Evolutionary conservation across 371 early-diverging fungal genomes (phyloP).

Genomic region (Mortierella sp.): DNA sequence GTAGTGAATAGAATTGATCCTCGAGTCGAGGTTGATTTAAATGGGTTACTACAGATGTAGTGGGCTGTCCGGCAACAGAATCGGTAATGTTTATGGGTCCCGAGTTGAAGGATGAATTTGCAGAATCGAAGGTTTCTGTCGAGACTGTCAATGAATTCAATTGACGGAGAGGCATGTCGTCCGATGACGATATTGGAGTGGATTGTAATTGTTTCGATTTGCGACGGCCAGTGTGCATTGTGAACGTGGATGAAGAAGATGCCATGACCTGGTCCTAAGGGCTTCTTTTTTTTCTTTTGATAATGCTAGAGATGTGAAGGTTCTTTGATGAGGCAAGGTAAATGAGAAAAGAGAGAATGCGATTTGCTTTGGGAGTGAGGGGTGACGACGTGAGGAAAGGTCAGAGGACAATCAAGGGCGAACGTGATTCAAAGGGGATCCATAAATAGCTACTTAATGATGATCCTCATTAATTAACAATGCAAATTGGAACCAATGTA

Average conservation of each 20-base stretch:
- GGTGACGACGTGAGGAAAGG: background rate
- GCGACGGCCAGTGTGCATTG: background rate
- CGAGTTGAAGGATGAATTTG: constrained; percentile 6
- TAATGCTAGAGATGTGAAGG: background rate
- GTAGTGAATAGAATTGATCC: constrained; percentile 19
- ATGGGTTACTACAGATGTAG: background rate
- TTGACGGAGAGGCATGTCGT: constrained; percentile 33
- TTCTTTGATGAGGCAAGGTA: background rate
- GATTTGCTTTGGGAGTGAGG: background rate
- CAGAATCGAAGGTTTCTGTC: constrained; percentile 1
- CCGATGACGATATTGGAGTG: background rate
- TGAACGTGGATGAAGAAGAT: constrained; percentile 20
- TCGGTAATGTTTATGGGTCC: constrained; percentile 5
- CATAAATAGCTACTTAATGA: background rate
- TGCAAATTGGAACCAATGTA: background rate
- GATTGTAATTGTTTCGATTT: constrained; percentile 34
- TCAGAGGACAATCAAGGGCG: background rate
- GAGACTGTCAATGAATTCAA: background rate
- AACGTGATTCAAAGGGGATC: background rate
- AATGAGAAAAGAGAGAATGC: background rate
- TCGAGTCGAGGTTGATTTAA: constrained; percentile 10
- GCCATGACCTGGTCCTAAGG: constrained; percentile 42
- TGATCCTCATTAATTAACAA: background rate
- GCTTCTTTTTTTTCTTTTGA: constrained; percentile 7
- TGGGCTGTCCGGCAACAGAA: background rate